phyloP scores from a whole-genome alignment of 2,329 filamentous ascomycete species.

The Zasmidium cellare region DNA sequence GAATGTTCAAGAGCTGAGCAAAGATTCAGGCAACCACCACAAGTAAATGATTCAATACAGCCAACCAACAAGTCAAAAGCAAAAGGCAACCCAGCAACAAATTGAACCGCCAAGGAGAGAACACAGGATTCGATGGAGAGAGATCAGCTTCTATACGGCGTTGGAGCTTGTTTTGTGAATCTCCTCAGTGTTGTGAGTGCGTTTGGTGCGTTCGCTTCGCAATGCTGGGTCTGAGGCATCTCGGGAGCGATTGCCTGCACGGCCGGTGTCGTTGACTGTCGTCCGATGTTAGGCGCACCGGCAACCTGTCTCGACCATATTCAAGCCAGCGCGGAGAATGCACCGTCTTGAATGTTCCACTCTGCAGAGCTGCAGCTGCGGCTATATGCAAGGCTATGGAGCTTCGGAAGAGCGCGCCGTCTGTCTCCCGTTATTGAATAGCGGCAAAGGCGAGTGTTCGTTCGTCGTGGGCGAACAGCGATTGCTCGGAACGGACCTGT shows the following conservation, averaged over 20 bases:
- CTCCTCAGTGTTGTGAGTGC: slow-evolving; percentile 18
- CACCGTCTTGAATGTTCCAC: not conserved
- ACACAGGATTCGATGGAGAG: slow-evolving; percentile 10
- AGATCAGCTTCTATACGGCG: slow-evolving; percentile 11
- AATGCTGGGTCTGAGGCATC: not conserved
- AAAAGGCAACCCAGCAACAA: slow-evolving; percentile 18
- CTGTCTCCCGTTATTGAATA: not conserved
- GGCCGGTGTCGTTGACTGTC: not conserved
- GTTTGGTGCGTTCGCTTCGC: slow-evolving; percentile 16
- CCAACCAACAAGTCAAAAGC: slow-evolving; percentile 17
- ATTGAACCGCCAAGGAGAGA: slow-evolving; percentile 20
- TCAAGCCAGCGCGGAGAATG: not conserved
- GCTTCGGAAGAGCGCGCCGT: not conserved
- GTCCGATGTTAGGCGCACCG: not conserved
- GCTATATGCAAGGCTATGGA: not conserved
- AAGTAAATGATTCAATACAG: slow-evolving; percentile 16
- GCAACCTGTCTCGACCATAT: not conserved
- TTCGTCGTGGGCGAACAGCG: slow-evolving; percentile 15
- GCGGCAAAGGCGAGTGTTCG: slow-evolving; percentile 11
- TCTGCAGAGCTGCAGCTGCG: not conserved
- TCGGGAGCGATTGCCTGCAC: not conserved
- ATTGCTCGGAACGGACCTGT: slow-evolving; percentile 22
- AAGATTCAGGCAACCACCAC: slow-evolving; percentile 13
- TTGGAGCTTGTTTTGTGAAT: slow-evolving; percentile 17
- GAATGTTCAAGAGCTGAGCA: not conserved